A percentile compares a stretch with the other conserved stretches of the same genome.
These are phyloP conservation scores for Kodamaea laetipori DNA, from an alignment of 805 yeast genomes.

Conservation along the genomic window DNA sequence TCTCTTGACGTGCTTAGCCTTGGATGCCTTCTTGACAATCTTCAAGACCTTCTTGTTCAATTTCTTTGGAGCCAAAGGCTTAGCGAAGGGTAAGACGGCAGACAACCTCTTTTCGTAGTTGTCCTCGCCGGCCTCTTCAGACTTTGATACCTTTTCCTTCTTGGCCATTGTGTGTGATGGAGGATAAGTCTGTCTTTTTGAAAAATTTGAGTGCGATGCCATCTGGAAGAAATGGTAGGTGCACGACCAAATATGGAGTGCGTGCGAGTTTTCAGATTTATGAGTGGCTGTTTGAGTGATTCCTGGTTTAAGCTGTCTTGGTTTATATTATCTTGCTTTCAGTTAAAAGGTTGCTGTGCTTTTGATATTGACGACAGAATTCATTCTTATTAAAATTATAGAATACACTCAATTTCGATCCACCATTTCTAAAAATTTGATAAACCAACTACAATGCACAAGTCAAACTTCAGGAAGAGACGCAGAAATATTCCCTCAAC, in stretches of 20 bases:
- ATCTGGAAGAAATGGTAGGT: conserved; percentile 3
- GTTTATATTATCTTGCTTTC: background rate
- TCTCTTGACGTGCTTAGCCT: conserved; percentile 96
- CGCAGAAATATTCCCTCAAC: background rate
- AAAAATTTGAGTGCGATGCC: conserved; percentile 17
- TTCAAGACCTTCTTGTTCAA: conserved; percentile 92
- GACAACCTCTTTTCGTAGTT: conserved; percentile 92
- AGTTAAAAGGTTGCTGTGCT: background rate
- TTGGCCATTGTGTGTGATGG: conserved; percentile 37
- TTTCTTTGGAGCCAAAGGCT: conserved; percentile 94
- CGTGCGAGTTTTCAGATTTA: background rate
- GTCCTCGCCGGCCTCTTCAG: conserved; percentile 49
- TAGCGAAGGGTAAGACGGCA: conserved; percentile 88
- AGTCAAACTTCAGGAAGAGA: conserved; percentile 10
- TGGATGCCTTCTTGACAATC: conserved; percentile 96
- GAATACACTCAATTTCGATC: no score
- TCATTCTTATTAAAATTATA: no score
- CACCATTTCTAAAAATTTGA: no score
- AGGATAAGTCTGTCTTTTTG: conserved; percentile 1
- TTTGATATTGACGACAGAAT: no score
- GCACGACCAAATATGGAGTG: conserved; percentile 10
- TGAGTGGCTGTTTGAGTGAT: background rate
- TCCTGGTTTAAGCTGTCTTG: no score
- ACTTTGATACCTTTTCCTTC: conserved; percentile 47
- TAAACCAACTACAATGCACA: conserved; percentile 8